These are phyloP conservation scores for Solidago caesia DNA, from an alignment of 129 eudicot species.

Conservation along the genomic window DNA sequence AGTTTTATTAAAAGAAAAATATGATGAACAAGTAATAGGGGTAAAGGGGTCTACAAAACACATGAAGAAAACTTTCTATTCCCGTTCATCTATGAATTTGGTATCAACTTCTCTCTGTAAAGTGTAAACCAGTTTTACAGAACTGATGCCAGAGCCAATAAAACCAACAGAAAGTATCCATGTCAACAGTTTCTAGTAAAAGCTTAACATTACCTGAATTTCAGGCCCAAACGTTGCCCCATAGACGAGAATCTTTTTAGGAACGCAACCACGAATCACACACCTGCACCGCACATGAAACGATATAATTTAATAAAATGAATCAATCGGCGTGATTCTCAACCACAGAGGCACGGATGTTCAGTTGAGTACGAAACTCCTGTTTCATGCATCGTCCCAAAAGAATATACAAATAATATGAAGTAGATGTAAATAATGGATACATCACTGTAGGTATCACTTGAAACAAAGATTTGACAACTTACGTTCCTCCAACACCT, in stretches of 20 bases:
- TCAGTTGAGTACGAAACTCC: slow-evolving; percentile 2
- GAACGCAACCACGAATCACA: slow-evolving; percentile 98
- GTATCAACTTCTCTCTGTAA: no score
- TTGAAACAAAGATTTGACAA: slow-evolving; percentile 8
- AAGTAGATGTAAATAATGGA: not conserved
- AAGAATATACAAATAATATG: not conserved
- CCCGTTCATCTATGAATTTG: not conserved
- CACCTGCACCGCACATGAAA: slow-evolving; percentile 56
- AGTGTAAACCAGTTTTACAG: no score
- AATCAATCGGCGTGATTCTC: not conserved
- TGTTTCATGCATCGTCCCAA: slow-evolving; percentile 10
- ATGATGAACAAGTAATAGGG: no score
- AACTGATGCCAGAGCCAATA: not conserved
- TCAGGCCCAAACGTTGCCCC: slow-evolving; percentile 91
- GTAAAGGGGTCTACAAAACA: not conserved
- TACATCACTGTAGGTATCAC: slow-evolving; percentile 2
- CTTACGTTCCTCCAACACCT: slow-evolving; percentile 99
- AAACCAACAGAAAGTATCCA: not conserved
- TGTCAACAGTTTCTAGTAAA: slow-evolving; percentile 3
- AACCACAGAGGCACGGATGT: not conserved
- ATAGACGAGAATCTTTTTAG: slow-evolving; percentile 92
- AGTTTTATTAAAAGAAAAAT: no score
- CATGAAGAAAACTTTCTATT: not conserved
- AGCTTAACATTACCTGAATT: slow-evolving; percentile 68
- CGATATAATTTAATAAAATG: slow-evolving; percentile 1